These are phyloP conservation scores for Triangularia verruculosa DNA, from an alignment of 2,329 filamentous ascomycete species.

Conservation along the genomic window DNA sequence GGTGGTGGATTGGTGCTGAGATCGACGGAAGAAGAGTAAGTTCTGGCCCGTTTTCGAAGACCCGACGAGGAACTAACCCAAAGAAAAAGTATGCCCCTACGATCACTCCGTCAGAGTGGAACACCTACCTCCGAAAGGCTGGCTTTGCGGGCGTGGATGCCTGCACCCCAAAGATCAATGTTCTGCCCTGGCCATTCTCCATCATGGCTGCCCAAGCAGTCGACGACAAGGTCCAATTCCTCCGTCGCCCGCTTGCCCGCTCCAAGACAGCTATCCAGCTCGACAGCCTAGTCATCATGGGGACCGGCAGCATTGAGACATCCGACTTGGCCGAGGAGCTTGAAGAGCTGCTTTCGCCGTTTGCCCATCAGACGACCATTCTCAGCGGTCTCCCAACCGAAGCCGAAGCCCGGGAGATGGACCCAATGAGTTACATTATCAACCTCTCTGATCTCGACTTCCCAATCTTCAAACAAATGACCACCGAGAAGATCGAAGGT, in stretches of 20 bases:
- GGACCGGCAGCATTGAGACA: constrained; percentile 2
- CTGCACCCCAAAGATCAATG: not conserved
- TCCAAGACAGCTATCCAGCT: not conserved
- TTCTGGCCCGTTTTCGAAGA: too few species aligned
- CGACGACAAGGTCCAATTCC: not conserved
- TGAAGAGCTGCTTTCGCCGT: not conserved
- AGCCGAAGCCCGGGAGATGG: not conserved
- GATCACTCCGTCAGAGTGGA: not conserved
- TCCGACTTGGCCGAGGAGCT: not conserved
- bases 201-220: constrained; percentile 6
- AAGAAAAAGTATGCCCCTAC: not conserved
- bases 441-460: constrained; percentile 2
- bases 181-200: not conserved
- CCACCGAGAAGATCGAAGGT: not conserved
- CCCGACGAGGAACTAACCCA: too few species aligned
- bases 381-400: not conserved
- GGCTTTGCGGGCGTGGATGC: constrained; percentile 5
- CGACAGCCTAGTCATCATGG: constrained; percentile 1
- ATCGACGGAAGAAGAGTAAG: not conserved
- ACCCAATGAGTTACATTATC: constrained; percentile 1
- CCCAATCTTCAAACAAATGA: constrained; percentile 5
- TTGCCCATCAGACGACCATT: not conserved
- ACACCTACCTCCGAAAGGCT: not conserved
- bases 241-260: constrained; percentile 1
- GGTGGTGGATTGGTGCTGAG: constrained; percentile 32